phyloP scores from a whole-genome alignment of 2,329 filamentous ascomycete species.

The Cercospora sojina region DNA sequence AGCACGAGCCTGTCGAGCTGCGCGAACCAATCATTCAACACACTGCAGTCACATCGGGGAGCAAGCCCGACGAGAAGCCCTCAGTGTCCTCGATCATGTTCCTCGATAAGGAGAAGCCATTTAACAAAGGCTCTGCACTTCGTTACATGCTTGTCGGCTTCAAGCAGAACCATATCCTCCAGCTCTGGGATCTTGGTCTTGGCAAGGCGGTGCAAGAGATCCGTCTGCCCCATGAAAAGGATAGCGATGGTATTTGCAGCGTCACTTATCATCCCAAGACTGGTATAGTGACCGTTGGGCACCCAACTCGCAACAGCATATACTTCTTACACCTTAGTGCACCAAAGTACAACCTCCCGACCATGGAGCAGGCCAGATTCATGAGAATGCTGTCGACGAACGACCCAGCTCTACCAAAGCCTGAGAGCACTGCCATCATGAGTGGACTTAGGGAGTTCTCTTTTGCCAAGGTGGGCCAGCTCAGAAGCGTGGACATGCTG shows the following conservation, averaged over 20 bases:
- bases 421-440: conserved; percentile 94
- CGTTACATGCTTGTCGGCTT: conserved; percentile 96
- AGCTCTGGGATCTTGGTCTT: conserved; percentile 95
- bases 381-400: conserved; percentile 73
- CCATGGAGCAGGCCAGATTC: conserved; percentile 83
- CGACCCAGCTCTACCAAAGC: conserved; percentile 71
- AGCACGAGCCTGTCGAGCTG: conserved; percentile 58
- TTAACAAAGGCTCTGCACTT: conserved; percentile 82
- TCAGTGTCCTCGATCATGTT: conserved; percentile 96
- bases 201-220: conserved; percentile 96
- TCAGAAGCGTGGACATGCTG: conserved; percentile 88
- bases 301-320: conserved; percentile 94
- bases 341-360: conserved; percentile 79
- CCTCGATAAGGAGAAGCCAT: conserved; percentile 92
- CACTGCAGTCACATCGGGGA: conserved; percentile 55
- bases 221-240: conserved; percentile 75
- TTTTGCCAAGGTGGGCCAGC: conserved; percentile 77
- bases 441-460: conserved; percentile 96
- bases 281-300: conserved; percentile 90
- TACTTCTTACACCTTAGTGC: conserved; percentile 96
- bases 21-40: conserved; percentile 84
- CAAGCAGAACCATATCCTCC: conserved; percentile 98
- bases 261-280: conserved; percentile 90
- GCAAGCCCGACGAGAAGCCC: conserved; percentile 67
- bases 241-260: conserved; percentile 96